Base-by-base conservation (phyloP, 148 eudicot genomes). In the Cornus florida region DNA sequence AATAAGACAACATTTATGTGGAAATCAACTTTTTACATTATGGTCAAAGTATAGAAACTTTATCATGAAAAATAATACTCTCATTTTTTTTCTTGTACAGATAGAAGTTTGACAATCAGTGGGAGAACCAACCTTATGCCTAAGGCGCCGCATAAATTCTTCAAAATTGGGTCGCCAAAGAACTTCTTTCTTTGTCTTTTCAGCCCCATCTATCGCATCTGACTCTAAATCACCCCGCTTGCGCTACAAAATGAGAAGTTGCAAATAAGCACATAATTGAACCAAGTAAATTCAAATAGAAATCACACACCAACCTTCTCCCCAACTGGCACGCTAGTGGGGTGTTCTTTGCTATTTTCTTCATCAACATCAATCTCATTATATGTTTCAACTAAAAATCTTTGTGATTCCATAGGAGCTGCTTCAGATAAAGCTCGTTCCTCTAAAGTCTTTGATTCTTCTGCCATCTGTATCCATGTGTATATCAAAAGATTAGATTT, bases 141-240 rank as follows among this genome's bases (percentile, higher is more conserved):
- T 82, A 68, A 92, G 82, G 62, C 83, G 84, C 81, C 91, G 87
- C 24, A 90, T 82, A 80, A 92, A 88, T 83, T 96, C 99, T 71
- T 96, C 95, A 80, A 89, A 91, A 83, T 96, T 92, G 23, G 91
- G 97, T 71, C 95, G 92, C 99, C 99, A 96, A 66, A 91, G 79
- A 60, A 94, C 87, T 83, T 96, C 98, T 81, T 87, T 89, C 64
- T 83, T 78, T 78, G 70, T 66, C 77, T 80, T 78, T 73, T 81
- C 56, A 60, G 82, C 82, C 83, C 75, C 74, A n/a, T 32, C 59
- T 69, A 83, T 90, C 67, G 77, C 57, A 78, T 86, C 89, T 48
- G 72, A 76, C 71, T 91, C 89, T 74, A 76, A 74, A 46, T 56
- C 46, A 53, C 77, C 81, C 69, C 72, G 86, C 82, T 93, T 88